Evolutionary conservation across 2,329 filamentous ascomycete genomes (phyloP).

Genomic region (Sporothrix inflata): DNA sequence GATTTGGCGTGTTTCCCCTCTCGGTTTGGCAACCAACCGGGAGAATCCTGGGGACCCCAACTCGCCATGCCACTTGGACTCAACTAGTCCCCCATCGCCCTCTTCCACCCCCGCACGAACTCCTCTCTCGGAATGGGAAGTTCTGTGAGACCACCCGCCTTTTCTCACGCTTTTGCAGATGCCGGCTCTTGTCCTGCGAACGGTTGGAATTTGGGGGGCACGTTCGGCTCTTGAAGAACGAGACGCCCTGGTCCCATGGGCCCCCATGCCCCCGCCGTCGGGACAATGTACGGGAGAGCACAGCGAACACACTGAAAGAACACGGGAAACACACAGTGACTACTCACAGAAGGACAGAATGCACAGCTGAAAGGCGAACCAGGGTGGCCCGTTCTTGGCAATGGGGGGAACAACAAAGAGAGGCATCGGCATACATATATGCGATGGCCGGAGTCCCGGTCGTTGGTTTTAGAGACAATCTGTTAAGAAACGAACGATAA

Average conservation of each 20-base stretch:
- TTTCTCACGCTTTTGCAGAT: neutral
- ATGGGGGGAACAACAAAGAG: neutral
- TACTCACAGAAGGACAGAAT: neutral
- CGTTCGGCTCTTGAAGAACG: slow-evolving; percentile 12
- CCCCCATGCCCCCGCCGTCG: neutral
- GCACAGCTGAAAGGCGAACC: neutral
- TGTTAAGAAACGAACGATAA: no score
- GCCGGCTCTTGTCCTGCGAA: slow-evolving; percentile 15
- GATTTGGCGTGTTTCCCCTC: neutral
- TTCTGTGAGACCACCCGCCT: neutral
- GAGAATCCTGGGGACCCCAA: neutral
- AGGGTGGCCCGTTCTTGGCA: slow-evolving; percentile 4
- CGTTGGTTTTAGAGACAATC: neutral
- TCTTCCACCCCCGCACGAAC: neutral
- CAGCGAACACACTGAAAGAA: neutral
- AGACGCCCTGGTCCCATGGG: neutral
- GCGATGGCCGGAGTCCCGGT: neutral
- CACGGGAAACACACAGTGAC: no score
- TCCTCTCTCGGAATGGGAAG: neutral
- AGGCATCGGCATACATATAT: slow-evolving; percentile 21
- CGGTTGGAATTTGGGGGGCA: neutral
- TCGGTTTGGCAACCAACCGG: neutral
- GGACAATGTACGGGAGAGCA: neutral
- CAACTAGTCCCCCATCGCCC: no score
- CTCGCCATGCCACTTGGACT: no score